Base-by-base conservation (phyloP, 306 rosid genomes). In the Castanea sativa region DNA sequence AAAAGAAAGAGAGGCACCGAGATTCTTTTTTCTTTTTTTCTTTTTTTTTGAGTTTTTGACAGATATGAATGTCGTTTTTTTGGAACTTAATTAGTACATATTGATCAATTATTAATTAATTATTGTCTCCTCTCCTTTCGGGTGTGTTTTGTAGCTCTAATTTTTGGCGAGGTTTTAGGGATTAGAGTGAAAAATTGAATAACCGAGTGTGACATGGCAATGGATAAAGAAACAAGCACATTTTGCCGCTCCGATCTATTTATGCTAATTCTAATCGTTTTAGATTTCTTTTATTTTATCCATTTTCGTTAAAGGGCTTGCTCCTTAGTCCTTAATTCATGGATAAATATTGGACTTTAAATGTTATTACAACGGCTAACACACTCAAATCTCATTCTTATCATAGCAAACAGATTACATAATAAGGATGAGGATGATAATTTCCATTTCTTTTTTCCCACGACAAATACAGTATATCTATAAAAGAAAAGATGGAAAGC, bases 91-190 rank as follows among this genome's bases (percentile, higher is more conserved):
- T 51, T 2, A 8, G 45, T 41, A 8, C 45, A 41, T 41, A 41
- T 41, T 41, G 11, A 10, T 41, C 8, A 41, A 41, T 41, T 38
- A 38, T 38, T 38, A 33, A 5, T 32, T 38, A 38, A 38, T 38
- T 41, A 1, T 8, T 23, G 16, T 70, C 21, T 25, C 71, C 18
- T 59, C 35, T 11, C 12, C 25, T 78, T 25, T 68, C 63, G 18
- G 14, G 15, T 41, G 25, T 4, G 15, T 29, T 12, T 71, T 71
- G 27, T 41, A n/a, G 53, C 23, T 69, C 55, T 56, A n/a, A 30
- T 1, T 69, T 49, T 70, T 73, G 71, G 78, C 80, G 59, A 49
- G 60, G 78, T 71, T 70, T 60, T 60, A 7, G 74, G 83, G 83
- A 74, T 57, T 78, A 53, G 73, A 52, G 35, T 60, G 61, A 69